Percentiles rank a stretch among this genome's conserved stretches.
These are phyloP conservation scores for Fomitopsis betulina DNA, from an alignment of 1,284 basidiomycete species.

Conservation along the genomic window DNA sequence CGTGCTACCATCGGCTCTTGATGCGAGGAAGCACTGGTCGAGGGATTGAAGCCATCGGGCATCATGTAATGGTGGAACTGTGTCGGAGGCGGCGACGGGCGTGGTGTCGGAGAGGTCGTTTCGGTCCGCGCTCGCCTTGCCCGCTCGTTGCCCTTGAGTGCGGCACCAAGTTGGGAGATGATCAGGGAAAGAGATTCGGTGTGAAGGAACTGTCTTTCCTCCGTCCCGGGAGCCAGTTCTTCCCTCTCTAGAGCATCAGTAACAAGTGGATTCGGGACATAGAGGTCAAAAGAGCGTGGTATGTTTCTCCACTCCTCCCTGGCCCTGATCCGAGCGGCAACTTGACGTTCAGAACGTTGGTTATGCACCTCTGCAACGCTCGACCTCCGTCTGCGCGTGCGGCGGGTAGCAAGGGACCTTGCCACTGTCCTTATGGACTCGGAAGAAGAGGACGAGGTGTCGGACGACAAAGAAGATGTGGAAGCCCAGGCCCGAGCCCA, in stretches of 20 bases:
- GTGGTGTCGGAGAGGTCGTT: slow-evolving; percentile 1
- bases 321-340: slow-evolving; percentile 55
- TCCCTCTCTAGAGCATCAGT: slow-evolving; percentile 9
- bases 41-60: slow-evolving; percentile 19
- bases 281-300: slow-evolving; percentile 64
- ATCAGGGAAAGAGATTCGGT: slow-evolving; percentile 57
- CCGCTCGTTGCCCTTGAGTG: slow-evolving; percentile 36
- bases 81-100: slow-evolving; percentile 7
- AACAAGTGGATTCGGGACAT: slow-evolving; percentile 41
- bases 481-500: slow-evolving; percentile 44
- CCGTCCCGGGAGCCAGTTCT: slow-evolving; percentile 11
- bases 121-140: slow-evolving; percentile 18
- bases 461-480: slow-evolving; percentile 28
- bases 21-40: neutral
- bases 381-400: slow-evolving; percentile 36
- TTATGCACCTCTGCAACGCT: slow-evolving; percentile 46
- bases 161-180: slow-evolving; percentile 49
- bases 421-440: slow-evolving; percentile 27
- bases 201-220: slow-evolving; percentile 37
- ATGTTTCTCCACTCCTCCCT: slow-evolving; percentile 54
- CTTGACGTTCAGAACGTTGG: slow-evolving; percentile 50
- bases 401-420: slow-evolving; percentile 37
- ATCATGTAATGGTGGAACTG: slow-evolving; percentile 35
- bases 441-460: slow-evolving; percentile 34
- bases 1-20: slow-evolving; percentile 13